Conservation (phyloP, 2,329 filamentous ascomycete species). For the Parastagonospora avenae region DNA sequence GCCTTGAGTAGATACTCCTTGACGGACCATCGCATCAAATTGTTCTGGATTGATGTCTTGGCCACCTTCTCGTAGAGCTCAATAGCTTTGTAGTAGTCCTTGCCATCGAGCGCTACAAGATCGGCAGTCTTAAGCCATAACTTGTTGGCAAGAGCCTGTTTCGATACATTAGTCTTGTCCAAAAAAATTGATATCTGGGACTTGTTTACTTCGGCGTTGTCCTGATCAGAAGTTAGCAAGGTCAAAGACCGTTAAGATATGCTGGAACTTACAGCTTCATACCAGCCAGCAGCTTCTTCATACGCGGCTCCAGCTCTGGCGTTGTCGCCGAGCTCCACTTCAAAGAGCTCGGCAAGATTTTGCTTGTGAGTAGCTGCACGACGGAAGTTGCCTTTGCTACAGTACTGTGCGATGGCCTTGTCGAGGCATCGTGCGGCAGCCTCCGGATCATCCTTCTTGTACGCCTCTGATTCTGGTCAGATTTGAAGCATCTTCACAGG, state of each 20-base stretch:
- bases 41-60: slow-evolving; percentile 78
- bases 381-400: slow-evolving; percentile 85
- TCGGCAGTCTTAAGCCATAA: slow-evolving; percentile 92
- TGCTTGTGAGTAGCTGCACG: slow-evolving; percentile 91
- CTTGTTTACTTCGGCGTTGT: slow-evolving; percentile 43
- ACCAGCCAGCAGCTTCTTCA: slow-evolving; percentile 86
- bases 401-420: slow-evolving; percentile 83
- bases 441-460: slow-evolving; percentile 81
- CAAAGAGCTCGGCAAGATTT: slow-evolving; percentile 82
- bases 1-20: slow-evolving; percentile 97
- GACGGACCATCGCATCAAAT: slow-evolving; percentile 67
- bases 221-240: slow-evolving; percentile 31
- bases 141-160: slow-evolving; percentile 79
- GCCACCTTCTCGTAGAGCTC: slow-evolving; percentile 79
- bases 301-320: slow-evolving; percentile 82
- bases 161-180: slow-evolving; percentile 26
- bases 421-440: slow-evolving; percentile 82
- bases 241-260: neutral
- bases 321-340: slow-evolving; percentile 78
- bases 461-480: slow-evolving; percentile 63
- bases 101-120: slow-evolving; percentile 76
- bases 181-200: slow-evolving; percentile 10
- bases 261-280: slow-evolving; percentile 59
- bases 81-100: slow-evolving; percentile 66
- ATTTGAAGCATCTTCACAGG: neutral